Conservation (phyloP, 73 alveolate species). For the Paramecium octaurelia region DNA sequence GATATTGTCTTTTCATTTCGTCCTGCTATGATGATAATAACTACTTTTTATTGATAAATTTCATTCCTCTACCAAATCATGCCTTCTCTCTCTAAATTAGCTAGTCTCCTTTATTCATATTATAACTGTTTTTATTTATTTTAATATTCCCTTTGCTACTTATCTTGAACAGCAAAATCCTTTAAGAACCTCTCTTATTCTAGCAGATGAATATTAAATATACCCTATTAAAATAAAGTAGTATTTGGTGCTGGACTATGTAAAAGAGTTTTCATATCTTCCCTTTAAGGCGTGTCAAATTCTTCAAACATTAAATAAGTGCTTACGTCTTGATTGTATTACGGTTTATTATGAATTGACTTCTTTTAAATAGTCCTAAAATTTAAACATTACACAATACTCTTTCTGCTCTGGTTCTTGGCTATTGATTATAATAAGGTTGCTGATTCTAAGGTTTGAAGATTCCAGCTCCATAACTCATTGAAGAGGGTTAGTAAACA, state of each 20-base stretch:
- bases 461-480: constrained; percentile 40
- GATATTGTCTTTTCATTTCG: constrained; percentile 74
- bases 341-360: not conserved
- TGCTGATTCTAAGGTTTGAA: not conserved
- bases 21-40: constrained; percentile 72
- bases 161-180: constrained; percentile 85
- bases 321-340: not conserved
- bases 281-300: not conserved
- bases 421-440: not conserved
- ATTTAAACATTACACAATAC: not conserved
- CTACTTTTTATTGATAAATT: constrained; percentile 78
- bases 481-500: not conserved
- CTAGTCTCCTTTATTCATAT: constrained; percentile 68
- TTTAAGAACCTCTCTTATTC: constrained; percentile 86
- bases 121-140: constrained; percentile 69
- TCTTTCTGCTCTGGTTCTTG: constrained; percentile 39
- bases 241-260: constrained; percentile 62
- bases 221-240: not conserved
- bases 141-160: constrained; percentile 73
- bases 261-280: constrained; percentile 31
- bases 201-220: not conserved
- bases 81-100: constrained; percentile 84
- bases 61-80: constrained; percentile 95
- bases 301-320: not conserved
- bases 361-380: constrained; percentile 7